phyloP scores from a whole-genome alignment of 441 rosid genomes.

The Aquilaria agallochum region DNA sequence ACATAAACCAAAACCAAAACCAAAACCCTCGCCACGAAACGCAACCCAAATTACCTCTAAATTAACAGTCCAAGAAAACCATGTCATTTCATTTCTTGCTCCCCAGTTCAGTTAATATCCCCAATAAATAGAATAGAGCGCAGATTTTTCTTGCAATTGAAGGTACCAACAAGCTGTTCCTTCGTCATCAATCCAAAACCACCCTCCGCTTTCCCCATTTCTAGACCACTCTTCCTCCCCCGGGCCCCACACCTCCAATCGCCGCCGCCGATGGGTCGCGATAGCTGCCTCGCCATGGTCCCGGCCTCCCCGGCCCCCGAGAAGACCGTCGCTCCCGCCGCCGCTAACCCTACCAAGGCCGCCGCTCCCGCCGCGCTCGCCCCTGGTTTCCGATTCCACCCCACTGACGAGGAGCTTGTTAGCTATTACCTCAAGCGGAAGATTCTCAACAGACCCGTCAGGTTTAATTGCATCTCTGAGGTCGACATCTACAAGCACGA shows the following conservation, averaged over 20 bases:
- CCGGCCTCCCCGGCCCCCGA: constrained; percentile 18
- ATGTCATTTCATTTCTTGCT: too few species aligned
- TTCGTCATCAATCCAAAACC: constrained; percentile 39
- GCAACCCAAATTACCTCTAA: too few species aligned
- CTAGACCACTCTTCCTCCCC: background rate
- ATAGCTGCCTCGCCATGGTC: constrained; percentile 22
- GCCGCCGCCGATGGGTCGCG: constrained; percentile 32
- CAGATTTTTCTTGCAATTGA: constrained; percentile 71
- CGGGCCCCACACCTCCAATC: constrained; percentile 4
- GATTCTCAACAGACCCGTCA: constrained; percentile 60
- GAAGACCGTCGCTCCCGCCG: constrained; percentile 3
- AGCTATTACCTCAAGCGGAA: constrained; percentile 83
- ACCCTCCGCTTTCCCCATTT: constrained; percentile 17
- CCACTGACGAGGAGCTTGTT: constrained; percentile 81
- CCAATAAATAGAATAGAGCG: too few species aligned
- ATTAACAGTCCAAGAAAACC: too few species aligned
- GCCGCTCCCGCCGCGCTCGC: constrained; percentile 60
- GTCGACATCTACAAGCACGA: constrained; percentile 90
- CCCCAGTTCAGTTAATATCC: too few species aligned
- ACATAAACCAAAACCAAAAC: too few species aligned
- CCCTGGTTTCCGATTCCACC: constrained; percentile 92
- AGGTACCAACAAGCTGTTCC: constrained; percentile 43
- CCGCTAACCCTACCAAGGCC: background rate
- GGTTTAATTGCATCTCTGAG: constrained; percentile 67
- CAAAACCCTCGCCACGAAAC: too few species aligned